A percentile compares a stretch with the other conserved stretches of the same genome.
Evolutionary conservation across 2,329 filamentous ascomycete species (phyloP).

Genomic region (Chaetomium olivaceum): DNA sequence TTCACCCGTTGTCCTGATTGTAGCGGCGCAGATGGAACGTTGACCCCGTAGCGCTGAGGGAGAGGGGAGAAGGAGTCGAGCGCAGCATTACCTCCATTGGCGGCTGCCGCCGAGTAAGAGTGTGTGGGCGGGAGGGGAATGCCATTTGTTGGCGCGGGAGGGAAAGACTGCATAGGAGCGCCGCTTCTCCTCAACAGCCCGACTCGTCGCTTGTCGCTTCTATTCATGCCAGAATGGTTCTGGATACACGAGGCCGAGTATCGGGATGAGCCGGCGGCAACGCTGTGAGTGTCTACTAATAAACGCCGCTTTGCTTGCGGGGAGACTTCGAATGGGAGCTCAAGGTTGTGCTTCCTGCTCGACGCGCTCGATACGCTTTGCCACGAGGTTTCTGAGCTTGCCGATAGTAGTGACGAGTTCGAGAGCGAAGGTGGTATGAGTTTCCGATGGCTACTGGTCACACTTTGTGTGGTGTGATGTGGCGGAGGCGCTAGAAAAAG

Average conservation of each 20-base stretch:
- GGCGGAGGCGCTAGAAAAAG: background rate
- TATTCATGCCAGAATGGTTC: background rate
- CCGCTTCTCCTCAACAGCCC: slow-evolving; percentile 1
- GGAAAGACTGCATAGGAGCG: background rate
- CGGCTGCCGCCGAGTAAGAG: background rate
- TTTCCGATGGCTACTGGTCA: background rate
- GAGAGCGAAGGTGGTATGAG: background rate
- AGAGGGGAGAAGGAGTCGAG: background rate
- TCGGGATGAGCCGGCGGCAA: background rate
- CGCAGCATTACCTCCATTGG: background rate
- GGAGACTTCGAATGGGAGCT: background rate
- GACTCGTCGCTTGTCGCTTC: background rate
- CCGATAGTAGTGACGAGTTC: background rate
- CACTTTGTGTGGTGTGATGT: background rate
- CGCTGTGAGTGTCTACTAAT: background rate
- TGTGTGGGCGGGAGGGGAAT: background rate
- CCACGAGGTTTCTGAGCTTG: slow-evolving; percentile 4
- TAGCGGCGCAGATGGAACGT: background rate
- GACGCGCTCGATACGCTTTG: slow-evolving; percentile 2
- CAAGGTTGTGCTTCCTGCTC: slow-evolving; percentile 9
- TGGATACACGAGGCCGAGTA: background rate
- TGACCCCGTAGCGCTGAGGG: background rate
- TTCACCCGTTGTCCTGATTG: background rate
- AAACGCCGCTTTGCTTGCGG: slow-evolving; percentile 2
- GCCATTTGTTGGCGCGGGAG: background rate